Percentiles rank a stretch among this genome's conserved stretches.
Evolutionary conservation across 139 green algal species (phyloP).

Genomic region (Ettlia oleoabundans): DNA sequence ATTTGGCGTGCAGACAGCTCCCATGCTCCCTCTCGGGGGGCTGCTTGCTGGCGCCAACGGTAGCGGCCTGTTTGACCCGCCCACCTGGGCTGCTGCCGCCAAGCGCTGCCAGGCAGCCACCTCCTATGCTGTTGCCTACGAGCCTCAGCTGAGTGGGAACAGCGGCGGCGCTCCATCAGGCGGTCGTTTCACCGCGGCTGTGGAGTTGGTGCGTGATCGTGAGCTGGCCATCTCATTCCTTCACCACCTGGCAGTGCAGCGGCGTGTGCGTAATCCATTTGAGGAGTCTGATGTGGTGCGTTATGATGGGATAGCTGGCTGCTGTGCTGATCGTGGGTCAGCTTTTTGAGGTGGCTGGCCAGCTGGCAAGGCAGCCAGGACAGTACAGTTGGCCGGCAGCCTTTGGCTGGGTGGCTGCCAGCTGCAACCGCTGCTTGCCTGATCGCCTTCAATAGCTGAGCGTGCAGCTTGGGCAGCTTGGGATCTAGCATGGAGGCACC

Average conservation of each 20-base stretch:
- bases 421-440: too few relatives aligned
- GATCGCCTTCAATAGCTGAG: too few relatives aligned
- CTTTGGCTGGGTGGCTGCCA: not conserved
- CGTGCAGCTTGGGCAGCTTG: too few relatives aligned
- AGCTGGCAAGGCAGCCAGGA: not conserved
- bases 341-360: too few relatives aligned
- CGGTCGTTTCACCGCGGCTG: slow-evolving; percentile 45
- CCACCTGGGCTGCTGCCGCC: not conserved
- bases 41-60: slow-evolving; percentile 14
- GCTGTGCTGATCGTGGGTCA: too few relatives aligned
- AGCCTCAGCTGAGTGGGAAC: slow-evolving; percentile 11
- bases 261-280: slow-evolving; percentile 76
- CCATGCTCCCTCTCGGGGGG: slow-evolving; percentile 4
- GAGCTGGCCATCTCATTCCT: slow-evolving; percentile 50
- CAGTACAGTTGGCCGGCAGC: not conserved
- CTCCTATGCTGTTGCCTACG: slow-evolving; percentile 55
- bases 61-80: not conserved
- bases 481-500: too few relatives aligned
- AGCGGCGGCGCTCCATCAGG: slow-evolving; percentile 19
- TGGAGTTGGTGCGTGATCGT: slow-evolving; percentile 51
- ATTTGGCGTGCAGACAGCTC: slow-evolving; percentile 26
- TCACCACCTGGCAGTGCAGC: slow-evolving; percentile 72
- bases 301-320: not conserved
- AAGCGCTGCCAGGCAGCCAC: slow-evolving; percentile 16
- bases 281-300: slow-evolving; percentile 51